phyloP scores from a whole-genome alignment of 345 rosid genomes.

The Psidium guajava region DNA sequence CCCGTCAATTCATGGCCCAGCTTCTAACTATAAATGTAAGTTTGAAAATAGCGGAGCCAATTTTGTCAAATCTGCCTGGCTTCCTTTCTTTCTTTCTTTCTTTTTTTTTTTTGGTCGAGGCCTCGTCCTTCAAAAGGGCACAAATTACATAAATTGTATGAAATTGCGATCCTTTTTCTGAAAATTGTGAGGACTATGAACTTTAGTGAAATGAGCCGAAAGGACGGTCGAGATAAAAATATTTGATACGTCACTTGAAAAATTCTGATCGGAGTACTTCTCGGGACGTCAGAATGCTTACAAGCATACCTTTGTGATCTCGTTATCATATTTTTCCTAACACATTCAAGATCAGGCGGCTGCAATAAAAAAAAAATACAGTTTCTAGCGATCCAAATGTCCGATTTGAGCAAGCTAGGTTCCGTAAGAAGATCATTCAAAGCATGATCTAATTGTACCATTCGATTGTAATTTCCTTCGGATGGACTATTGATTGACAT shows the following conservation, averaged over 20 bases:
- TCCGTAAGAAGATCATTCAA: background rate
- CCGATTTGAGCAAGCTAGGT: background rate
- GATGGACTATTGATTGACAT: background rate
- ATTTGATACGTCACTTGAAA: background rate
- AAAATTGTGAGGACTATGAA: background rate
- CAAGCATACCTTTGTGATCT: background rate
- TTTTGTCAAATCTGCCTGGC: background rate
- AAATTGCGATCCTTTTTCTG: fast-evolving
- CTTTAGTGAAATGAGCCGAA: background rate
- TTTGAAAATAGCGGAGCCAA: background rate
- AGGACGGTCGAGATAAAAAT: background rate
- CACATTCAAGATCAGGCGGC: fast-evolving
- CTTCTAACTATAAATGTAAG: background rate
- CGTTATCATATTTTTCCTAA: background rate
- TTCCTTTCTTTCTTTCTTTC: too few species aligned
- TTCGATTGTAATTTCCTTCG: fast-evolving
- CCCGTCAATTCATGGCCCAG: background rate
- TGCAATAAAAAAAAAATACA: background rate
- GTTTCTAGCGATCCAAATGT: fast-evolving
- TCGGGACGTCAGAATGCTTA: background rate
- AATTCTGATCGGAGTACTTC: background rate
- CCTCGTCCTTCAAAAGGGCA: background rate
- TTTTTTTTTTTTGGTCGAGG: background rate
- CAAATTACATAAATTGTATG: fast-evolving
- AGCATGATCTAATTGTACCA: background rate